These are phyloP conservation scores for Lumnitzera racemosa DNA, from an alignment of 345 rosid genomes.

Conservation along the genomic window DNA sequence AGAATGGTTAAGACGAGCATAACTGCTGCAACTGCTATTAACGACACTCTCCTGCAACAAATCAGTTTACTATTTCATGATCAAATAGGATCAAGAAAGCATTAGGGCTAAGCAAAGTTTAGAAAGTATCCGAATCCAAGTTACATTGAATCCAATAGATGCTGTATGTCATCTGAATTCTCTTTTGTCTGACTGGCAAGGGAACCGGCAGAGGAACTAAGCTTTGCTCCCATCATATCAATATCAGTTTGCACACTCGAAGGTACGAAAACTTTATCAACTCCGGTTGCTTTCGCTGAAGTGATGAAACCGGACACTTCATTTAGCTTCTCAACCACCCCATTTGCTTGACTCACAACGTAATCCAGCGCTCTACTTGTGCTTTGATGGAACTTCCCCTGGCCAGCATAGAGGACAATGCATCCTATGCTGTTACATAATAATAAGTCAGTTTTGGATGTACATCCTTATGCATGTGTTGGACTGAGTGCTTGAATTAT, in stretches of 20 bases:
- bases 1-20: constrained; percentile 76
- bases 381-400: constrained; percentile 58
- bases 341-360: constrained; percentile 68
- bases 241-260: constrained; percentile 78
- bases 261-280: constrained; percentile 68
- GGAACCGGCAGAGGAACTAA: constrained; percentile 44
- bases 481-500: background rate
- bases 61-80: constrained; percentile 3
- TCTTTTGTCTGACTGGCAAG: constrained; percentile 44
- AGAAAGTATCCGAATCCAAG: constrained; percentile 2
- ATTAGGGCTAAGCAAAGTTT: background rate
- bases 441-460: constrained; percentile 4
- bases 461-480: too few species aligned
- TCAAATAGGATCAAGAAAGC: background rate
- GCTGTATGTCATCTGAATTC: constrained; percentile 48
- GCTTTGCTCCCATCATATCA: constrained; percentile 58
- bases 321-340: constrained; percentile 45
- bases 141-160: constrained; percentile 74
- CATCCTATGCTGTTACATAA: constrained; percentile 66
- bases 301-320: constrained; percentile 61
- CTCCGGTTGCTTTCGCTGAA: constrained; percentile 60
- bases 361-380: constrained; percentile 61
- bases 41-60: constrained; percentile 57
- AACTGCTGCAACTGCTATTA: constrained; percentile 54
- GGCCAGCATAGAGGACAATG: constrained; percentile 65